Base-by-base conservation (phyloP, 2,329 filamentous ascomycete genomes). In the Colletotrichum endophyticum region DNA sequence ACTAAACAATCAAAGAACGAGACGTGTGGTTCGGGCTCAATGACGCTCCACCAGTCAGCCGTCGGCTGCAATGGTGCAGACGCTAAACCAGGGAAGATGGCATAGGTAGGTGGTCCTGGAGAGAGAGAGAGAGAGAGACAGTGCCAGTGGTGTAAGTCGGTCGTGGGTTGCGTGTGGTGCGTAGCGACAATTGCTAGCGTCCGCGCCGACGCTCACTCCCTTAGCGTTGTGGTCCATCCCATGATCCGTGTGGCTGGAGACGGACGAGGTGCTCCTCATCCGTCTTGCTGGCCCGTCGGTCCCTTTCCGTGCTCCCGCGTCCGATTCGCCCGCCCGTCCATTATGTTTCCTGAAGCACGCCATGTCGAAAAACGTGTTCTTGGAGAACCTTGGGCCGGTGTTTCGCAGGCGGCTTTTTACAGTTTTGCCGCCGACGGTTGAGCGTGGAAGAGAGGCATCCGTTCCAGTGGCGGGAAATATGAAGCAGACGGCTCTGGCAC, bases 21-120 rank as follows among this genome's bases (percentile, higher is more conserved):
- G 69, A 66, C 36, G 63, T 68, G 49, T 22, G 44, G 32, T 63
- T 69, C 73, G 22, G 70, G 73, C 44, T 72, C 63, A 63, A 70
- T 56, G 64, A 63, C 63, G 64, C 56, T 72, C 73, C 73, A 68
- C 73, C 73, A 68, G 73, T 72, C 73, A 67, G 73, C 56, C 53
- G 63, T 67, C 73, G 57, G 63, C 56, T 36, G 39, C 69, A 63
- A 69, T 72, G 28, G 56, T 59, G 57, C 72, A n/a, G 28, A 68
- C 69, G 56, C 73, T 72, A 75, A 63, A n/a, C 34, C 56, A 68
- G 56, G 62, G 53, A 39, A 63, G 56, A 63, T 27, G 36, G 22
- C 53, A 72, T 49, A 70, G 32, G 53, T 49, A 70, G 32, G 53
- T n/a, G 56, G 53, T 57, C 28, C 34, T 61, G 34, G 27, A 49